Base-by-base conservation (phyloP, 345 rosid species). In the Luvunga scandens region DNA sequence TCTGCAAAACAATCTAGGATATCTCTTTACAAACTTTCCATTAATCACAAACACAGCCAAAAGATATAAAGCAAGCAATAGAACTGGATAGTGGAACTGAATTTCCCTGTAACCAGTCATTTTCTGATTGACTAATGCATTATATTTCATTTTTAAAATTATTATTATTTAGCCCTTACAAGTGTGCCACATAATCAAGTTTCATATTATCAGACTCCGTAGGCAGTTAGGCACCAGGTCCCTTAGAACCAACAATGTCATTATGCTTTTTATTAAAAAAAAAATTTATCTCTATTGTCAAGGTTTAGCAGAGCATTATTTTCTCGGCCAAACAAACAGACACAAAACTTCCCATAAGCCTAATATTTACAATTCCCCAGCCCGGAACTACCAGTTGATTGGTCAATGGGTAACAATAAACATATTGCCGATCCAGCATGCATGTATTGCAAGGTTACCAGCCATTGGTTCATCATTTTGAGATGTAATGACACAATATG, bases 1-100 rank as follows among this genome's bases (percentile, higher is more conserved):
- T 78, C 99, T 95, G 90, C 83, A 83, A 69, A 82, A 53, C 31
- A 67, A 55, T 21, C 33, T 4, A 69, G 22, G 39, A 64, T 21
- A 48, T 39, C 8, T 24, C 33, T 66, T 50, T 30, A 48, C 25
- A 61, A 64, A 57, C 66, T 55, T 4, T 57, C 65, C 13, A 16
- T 9, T 38, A 9, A 65, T 18, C 7, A 63, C 4, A 63, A 30
- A 53, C 6, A 10, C 48, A 64, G 65, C 14, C 64, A 48, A 72
- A 48, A 27, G 28, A 57, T 21, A 42, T 62, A 65, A 38, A 24
- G 9, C 30, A 22, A 12, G 66, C 30, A 66, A 77, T 36, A 38
- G 61, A 8, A 38, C 12, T 0, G 31, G 19, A 36, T 68, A 7
- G 33, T 28, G 19, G 19, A 27, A 38, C 30, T 9, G 13, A 10